These are phyloP conservation scores for Syzygium jambos DNA, from an alignment of 345 rosid species.

Conservation along the genomic window DNA sequence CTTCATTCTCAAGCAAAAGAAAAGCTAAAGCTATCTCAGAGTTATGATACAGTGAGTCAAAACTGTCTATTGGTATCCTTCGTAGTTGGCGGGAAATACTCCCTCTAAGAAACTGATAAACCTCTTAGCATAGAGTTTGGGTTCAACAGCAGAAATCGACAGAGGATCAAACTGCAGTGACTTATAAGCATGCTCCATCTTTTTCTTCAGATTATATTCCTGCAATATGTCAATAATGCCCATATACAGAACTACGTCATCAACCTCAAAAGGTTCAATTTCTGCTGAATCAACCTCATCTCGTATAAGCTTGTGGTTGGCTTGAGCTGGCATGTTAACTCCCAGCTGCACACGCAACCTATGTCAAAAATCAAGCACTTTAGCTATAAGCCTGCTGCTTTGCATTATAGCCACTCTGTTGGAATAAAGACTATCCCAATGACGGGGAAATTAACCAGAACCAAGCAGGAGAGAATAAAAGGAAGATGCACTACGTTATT, in stretches of 20 bases:
- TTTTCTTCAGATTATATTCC: constrained; percentile 73
- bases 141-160: constrained; percentile 60
- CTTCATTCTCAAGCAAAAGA: background rate
- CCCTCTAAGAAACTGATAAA: constrained; percentile 63
- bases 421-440: background rate
- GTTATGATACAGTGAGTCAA: background rate
- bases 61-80: background rate
- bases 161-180: constrained; percentile 55
- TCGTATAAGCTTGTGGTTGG: constrained; percentile 44
- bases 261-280: constrained; percentile 75
- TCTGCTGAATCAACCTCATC: constrained; percentile 39
- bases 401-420: background rate
- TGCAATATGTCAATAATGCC: constrained; percentile 87
- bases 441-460: background rate
- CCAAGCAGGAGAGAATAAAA: background rate
- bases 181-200: constrained; percentile 62
- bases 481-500: background rate
- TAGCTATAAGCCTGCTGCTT: background rate
- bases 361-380: background rate
- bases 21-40: background rate
- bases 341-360: constrained; percentile 91
- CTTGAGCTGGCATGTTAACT: constrained; percentile 97
- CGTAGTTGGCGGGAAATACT: constrained; percentile 44
- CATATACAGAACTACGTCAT: constrained; percentile 88
- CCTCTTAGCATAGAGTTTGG: constrained; percentile 56